These are phyloP conservation scores for Ceratorhiza oryzae-sativae DNA, from an alignment of 1,284 basidiomycete genomes.

Conservation along the genomic window DNA sequence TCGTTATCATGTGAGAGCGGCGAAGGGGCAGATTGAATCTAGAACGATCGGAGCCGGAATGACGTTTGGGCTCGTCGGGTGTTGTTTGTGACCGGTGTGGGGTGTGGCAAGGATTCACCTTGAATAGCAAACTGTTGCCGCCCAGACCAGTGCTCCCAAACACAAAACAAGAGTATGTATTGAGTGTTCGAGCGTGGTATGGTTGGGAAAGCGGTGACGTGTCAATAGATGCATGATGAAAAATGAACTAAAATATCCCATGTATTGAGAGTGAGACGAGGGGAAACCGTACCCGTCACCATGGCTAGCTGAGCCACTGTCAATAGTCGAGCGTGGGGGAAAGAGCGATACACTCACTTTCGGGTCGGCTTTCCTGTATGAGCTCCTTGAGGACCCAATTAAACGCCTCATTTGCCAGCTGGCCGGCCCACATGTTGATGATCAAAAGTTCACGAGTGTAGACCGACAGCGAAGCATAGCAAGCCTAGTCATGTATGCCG, in stretches of 20 bases:
- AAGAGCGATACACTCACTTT: constrained; percentile 55
- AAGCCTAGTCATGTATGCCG: constrained; percentile 58
- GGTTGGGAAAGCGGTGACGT: constrained; percentile 68
- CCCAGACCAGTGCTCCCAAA: constrained; percentile 61
- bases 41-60: background rate
- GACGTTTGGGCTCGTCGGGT: background rate
- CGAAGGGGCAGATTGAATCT: too few relatives aligned
- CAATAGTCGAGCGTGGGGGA: background rate
- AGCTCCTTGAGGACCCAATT: constrained; percentile 75
- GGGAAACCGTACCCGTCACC: constrained; percentile 86
- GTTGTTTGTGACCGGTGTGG: background rate
- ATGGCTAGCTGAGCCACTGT: constrained; percentile 56
- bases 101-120: constrained; percentile 57
- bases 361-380: constrained; percentile 73
- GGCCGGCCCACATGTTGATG: constrained; percentile 83
- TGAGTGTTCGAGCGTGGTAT: constrained; percentile 53
- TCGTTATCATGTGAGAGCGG: too few relatives aligned
- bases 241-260: constrained; percentile 85
- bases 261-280: constrained; percentile 87
- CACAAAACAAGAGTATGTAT: constrained; percentile 60
- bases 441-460: constrained; percentile 80
- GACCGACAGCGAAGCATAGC: constrained; percentile 77
- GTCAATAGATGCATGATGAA: constrained; percentile 74
- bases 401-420: constrained; percentile 73
- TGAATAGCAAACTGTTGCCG: constrained; percentile 76